Evolutionary conservation across 495 filamentous ascomycete species (phyloP).

Genomic region (Acidomyces sp.): DNA sequence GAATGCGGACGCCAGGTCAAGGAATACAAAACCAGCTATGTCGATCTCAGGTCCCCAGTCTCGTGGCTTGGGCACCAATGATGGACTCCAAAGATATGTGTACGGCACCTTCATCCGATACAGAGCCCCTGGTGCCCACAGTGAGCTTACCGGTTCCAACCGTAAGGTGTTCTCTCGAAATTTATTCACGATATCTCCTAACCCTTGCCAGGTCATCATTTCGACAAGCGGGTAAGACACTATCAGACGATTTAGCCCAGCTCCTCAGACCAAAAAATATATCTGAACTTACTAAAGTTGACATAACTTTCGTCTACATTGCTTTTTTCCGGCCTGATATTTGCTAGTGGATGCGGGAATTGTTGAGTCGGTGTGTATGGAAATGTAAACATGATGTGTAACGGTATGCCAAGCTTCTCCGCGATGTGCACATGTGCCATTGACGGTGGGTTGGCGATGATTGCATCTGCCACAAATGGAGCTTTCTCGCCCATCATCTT

Average conservation of each 20-base stretch:
- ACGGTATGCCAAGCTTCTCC: constrained; percentile 28
- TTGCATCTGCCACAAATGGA: constrained; percentile 30
- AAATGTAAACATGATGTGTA: constrained; percentile 34
- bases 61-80: constrained; percentile 28
- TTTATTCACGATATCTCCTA: constrained; percentile 30
- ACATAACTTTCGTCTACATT: constrained; percentile 39
- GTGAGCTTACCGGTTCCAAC: constrained; percentile 25
- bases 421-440: constrained; percentile 31
- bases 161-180: constrained; percentile 27
- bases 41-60: constrained; percentile 32
- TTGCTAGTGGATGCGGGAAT: constrained; percentile 33
- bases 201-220: constrained; percentile 30
- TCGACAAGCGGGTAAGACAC: constrained; percentile 53
- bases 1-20: constrained; percentile 27
- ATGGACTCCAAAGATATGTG: constrained; percentile 30
- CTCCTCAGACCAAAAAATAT: too few relatives aligned
- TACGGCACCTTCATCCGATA: constrained; percentile 30
- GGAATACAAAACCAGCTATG: constrained; percentile 30
- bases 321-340: constrained; percentile 25
- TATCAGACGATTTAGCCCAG: too few relatives aligned
- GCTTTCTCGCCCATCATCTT: constrained; percentile 35
- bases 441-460: constrained; percentile 31
- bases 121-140: constrained; percentile 31
- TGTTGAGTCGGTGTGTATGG: constrained; percentile 27
- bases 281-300: too few relatives aligned